Percentiles rank a stretch among this genome's conserved stretches.
These are phyloP conservation scores for Salix viminalis DNA, from an alignment of 345 rosid genomes.

Conservation along the genomic window DNA sequence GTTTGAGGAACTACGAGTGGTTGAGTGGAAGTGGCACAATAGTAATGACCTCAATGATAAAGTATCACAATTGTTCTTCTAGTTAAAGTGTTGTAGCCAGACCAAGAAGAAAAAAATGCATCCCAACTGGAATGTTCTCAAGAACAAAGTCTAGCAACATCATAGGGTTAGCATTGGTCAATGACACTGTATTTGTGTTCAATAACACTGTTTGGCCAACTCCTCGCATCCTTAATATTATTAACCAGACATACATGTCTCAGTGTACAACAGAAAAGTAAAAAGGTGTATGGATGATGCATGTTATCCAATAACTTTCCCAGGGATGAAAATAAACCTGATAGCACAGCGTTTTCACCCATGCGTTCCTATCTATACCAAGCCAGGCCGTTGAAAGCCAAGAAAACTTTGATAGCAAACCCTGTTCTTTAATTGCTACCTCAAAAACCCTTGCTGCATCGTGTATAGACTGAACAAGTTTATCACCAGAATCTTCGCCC, in stretches of 20 bases:
- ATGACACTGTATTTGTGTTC: not conserved
- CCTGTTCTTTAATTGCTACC: slow-evolving; percentile 60
- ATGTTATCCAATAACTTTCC: not conserved
- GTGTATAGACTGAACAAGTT: slow-evolving; percentile 76
- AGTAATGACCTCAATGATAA: not conserved
- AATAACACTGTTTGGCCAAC: not conserved
- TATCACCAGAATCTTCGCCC: slow-evolving; percentile 61
- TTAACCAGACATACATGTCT: slow-evolving; percentile 2
- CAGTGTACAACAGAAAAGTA: not conserved
- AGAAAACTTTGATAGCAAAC: slow-evolving; percentile 45
- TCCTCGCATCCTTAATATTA: not conserved
- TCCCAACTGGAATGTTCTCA: not conserved
- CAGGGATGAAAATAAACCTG: slow-evolving; percentile 49
- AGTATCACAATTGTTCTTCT: not conserved
- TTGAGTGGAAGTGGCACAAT: not conserved
- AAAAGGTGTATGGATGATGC: not conserved
- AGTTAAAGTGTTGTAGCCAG: not conserved
- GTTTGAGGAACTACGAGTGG: not conserved
- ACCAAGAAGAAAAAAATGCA: not conserved
- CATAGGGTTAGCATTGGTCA: not conserved
- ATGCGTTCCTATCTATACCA: slow-evolving; percentile 73
- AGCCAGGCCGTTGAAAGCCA: slow-evolving; percentile 94
- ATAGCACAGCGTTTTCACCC: slow-evolving; percentile 86
- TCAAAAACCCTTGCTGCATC: slow-evolving; percentile 86
- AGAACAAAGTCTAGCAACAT: not conserved